Evolutionary conservation across 1,139 yeast species (phyloP).

Genomic region (Yamadazyma pseudoaaseri): DNA sequence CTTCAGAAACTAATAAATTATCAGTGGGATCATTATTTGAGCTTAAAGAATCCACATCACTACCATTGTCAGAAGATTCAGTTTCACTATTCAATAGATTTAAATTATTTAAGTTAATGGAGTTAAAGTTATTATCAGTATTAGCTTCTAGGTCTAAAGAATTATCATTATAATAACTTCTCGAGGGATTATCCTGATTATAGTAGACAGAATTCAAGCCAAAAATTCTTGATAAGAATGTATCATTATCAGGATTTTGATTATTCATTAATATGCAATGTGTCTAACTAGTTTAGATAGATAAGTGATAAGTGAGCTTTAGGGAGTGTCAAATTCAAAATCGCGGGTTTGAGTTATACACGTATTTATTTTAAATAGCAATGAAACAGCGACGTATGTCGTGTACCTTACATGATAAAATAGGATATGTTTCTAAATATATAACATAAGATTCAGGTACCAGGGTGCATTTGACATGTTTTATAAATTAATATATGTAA

Average conservation of each 20-base stretch:
- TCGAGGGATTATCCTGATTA: constrained; percentile 32
- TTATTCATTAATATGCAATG: constrained; percentile 1
- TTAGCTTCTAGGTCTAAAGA: constrained; percentile 15
- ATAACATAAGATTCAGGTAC: no score
- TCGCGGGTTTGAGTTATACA: no score
- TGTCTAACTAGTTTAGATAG: no score
- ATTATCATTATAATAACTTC: constrained; percentile 37
- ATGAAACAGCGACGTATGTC: no score
- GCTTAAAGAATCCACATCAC: constrained; percentile 11
- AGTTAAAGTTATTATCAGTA: constrained; percentile 6
- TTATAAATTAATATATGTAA: no score
- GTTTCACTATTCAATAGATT: constrained; percentile 12
- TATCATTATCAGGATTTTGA: constrained; percentile 27
- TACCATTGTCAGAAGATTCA: constrained; percentile 10
- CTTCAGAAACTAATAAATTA: constrained; percentile 8
- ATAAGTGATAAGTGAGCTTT: no score
- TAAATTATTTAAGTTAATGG: constrained; percentile 8
- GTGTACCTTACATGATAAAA: no score
- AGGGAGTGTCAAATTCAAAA: background rate
- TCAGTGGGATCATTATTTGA: constrained; percentile 3
- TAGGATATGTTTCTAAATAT: no score
- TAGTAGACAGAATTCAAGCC: constrained; percentile 52
- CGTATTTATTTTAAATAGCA: no score
- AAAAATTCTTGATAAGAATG: constrained; percentile 56
- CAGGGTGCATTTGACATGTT: no score